Conservation (phyloP, 1,284 basidiomycete genomes). For the Neolentinus lepideus region DNA sequence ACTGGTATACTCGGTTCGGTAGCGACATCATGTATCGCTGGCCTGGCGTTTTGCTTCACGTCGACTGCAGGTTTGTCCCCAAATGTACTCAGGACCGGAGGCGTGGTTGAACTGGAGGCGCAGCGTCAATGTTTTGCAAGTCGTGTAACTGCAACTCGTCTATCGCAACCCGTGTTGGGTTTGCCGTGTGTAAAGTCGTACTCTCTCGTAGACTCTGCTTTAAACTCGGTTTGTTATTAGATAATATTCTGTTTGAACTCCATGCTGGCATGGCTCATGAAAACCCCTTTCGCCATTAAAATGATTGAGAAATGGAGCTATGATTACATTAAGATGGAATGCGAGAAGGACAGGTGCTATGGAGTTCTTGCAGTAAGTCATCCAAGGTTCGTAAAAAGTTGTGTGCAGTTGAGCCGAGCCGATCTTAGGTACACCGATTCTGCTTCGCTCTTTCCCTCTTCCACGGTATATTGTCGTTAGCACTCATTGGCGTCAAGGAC, state of each 20-base stretch:
- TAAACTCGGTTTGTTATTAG: conserved; percentile 28
- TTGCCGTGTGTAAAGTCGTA: conserved; percentile 58
- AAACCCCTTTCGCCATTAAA: conserved; percentile 82
- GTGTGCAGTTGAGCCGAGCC: not conserved
- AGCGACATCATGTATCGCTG: conserved; percentile 75
- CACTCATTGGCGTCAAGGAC: conserved; percentile 83
- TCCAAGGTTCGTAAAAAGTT: not conserved
- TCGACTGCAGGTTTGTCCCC: conserved; percentile 65
- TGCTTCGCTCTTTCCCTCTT: conserved; percentile 93
- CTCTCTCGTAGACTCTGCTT: conserved; percentile 1
- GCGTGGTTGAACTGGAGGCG: conserved; percentile 7
- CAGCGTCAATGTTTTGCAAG: conserved; percentile 96
- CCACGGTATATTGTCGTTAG: conserved; percentile 75
- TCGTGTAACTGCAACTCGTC: conserved; percentile 99
- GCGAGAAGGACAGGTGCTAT: conserved; percentile 89
- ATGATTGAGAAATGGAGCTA: conserved; percentile 91
- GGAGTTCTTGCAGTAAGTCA: conserved; percentile 86
- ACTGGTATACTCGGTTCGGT: conserved; percentile 73
- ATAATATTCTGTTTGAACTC: conserved; percentile 95
- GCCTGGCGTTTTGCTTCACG: conserved; percentile 76
- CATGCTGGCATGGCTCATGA: conserved; percentile 95
- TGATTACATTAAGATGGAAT: conserved; percentile 98
- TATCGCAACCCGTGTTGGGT: conserved; percentile 95
- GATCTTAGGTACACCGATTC: conserved; percentile 82
- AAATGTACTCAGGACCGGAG: conserved; percentile 1